Evolutionary conservation across 1,284 basidiomycete species (phyloP).

Genomic region (Ustilago crameri): DNA sequence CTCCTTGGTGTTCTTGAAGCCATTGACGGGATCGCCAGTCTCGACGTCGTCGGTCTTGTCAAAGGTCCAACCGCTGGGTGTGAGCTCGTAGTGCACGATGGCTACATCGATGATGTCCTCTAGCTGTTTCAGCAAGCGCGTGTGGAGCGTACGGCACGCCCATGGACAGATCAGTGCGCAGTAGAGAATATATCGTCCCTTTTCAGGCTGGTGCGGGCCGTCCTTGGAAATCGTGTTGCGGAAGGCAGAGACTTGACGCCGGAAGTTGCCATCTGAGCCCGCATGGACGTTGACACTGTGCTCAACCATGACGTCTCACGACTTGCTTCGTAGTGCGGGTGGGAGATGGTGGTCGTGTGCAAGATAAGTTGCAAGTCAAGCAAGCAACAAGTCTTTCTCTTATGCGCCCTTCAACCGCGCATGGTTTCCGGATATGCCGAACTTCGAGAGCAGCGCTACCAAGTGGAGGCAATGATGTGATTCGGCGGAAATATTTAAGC

Average conservation of each 20-base stretch:
- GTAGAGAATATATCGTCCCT: slow-evolving; percentile 72
- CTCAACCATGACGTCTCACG: slow-evolving; percentile 30
- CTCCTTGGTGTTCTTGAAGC: slow-evolving; percentile 35
- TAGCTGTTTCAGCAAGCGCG: slow-evolving; percentile 87
- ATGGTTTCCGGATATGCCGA: no score
- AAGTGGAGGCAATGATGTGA: no score
- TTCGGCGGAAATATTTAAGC: no score
- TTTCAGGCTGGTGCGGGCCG: slow-evolving; percentile 82
- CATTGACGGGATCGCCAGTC: slow-evolving; percentile 68
- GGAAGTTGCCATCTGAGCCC: slow-evolving; percentile 80
- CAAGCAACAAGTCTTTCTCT: no score
- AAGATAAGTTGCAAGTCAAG: no score
- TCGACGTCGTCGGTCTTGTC: slow-evolving; percentile 17
- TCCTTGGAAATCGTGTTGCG: slow-evolving; percentile 74
- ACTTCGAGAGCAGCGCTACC: no score
- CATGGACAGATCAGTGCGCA: slow-evolving; percentile 73
- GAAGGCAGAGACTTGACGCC: slow-evolving; percentile 78
- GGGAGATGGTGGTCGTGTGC: no score
- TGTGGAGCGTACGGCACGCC: slow-evolving; percentile 88
- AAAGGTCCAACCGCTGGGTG: slow-evolving; percentile 87
- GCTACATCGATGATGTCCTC: slow-evolving; percentile 74
- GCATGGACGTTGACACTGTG: slow-evolving; percentile 41
- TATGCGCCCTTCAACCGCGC: no score
- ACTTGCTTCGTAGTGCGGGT: no score
- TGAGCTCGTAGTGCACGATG: slow-evolving; percentile 84